Base-by-base conservation (phyloP, 352 stramenopile genomes). In the Globisporangium perplexum region DNA sequence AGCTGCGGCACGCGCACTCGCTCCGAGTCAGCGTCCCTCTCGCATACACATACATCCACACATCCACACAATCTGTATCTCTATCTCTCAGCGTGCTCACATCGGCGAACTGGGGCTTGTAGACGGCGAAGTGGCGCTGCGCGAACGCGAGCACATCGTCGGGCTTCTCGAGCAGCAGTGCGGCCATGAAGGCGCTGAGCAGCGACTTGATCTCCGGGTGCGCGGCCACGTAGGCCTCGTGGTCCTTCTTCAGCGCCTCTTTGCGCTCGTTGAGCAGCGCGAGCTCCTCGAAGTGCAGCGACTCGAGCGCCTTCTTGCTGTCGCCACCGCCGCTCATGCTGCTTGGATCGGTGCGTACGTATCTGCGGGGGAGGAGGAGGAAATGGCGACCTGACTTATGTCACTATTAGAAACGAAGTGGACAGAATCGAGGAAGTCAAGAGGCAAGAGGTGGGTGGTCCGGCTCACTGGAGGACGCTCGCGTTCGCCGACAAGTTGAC, bases 151-250 rank as follows among this genome's bases (percentile, higher is more conserved):
- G 55, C 44, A 96, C 83, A 57, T 96, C 80, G 41, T 68, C 60
- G 7, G 87, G 87, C 66, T 96, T 96, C 50, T 94, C 84, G 23
- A 96, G 64, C 49, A 96, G 68, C 53, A 96, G 72, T 50, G 81
- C 69, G 20, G 73, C 68, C 83, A 96, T 91, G 74, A 96, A 96
- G 47, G 77, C 68, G 61, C 79, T 93, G 43, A 96, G 68, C 48
- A 96, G 73, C 60, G 83, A 86, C 80, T 95, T 92, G 59, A 96
- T 89, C 75, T 96, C 87, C 26, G 87, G 82, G 49, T 96, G 87
- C 14, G 69, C 55, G 42, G 88, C 82, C 35, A 96, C 69, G 55
- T 96, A 96, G 15, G 59, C 67, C 18, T 79, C 63, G 65, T 96
- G 85, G 30, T 90, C 83, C 58, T 91, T 86, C 65, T 94, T 93